Percentiles rank a stretch among this genome's conserved stretches.
These are phyloP conservation scores for Globisporangium iwayamae DNA, from an alignment of 352 stramenopile genomes.

Conservation along the genomic window DNA sequence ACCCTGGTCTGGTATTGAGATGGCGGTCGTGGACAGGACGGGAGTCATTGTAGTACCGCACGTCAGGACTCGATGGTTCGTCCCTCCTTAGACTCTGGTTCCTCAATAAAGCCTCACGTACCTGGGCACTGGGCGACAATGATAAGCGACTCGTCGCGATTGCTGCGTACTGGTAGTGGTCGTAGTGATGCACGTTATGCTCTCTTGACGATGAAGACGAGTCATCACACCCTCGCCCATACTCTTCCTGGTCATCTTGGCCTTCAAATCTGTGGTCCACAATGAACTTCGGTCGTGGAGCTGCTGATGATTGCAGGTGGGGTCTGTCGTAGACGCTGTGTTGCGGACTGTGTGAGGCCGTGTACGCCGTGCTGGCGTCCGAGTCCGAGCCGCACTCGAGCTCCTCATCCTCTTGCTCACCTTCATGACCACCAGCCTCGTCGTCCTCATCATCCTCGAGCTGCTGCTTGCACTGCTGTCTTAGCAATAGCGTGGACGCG, in stretches of 20 bases:
- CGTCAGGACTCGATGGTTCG: not conserved
- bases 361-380: slow-evolving; percentile 10
- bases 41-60: slow-evolving; percentile 2
- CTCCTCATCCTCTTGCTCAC: slow-evolving; percentile 16
- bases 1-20: slow-evolving; percentile 8
- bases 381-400: slow-evolving; percentile 13
- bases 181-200: not conserved
- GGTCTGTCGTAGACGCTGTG: slow-evolving; percentile 1
- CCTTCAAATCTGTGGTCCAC: not conserved
- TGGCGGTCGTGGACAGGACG: not conserved
- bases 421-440: slow-evolving; percentile 18
- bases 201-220: not conserved
- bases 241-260: not conserved
- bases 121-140: slow-evolving; percentile 53
- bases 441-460: slow-evolving; percentile 15
- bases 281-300: not conserved
- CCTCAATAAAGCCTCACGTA: slow-evolving; percentile 45
- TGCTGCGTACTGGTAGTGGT: slow-evolving; percentile 4
- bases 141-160: slow-evolving; percentile 16
- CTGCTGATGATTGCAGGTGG: not conserved
- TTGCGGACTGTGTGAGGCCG: slow-evolving; percentile 1
- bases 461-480: slow-evolving; percentile 21
- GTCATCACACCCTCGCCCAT: not conserved
- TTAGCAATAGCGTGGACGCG: slow-evolving; percentile 37
- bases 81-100: slow-evolving; percentile 22